Base-by-base conservation (phyloP, 768 basidiomycete genomes). In the Hirschioporus abietinus region DNA sequence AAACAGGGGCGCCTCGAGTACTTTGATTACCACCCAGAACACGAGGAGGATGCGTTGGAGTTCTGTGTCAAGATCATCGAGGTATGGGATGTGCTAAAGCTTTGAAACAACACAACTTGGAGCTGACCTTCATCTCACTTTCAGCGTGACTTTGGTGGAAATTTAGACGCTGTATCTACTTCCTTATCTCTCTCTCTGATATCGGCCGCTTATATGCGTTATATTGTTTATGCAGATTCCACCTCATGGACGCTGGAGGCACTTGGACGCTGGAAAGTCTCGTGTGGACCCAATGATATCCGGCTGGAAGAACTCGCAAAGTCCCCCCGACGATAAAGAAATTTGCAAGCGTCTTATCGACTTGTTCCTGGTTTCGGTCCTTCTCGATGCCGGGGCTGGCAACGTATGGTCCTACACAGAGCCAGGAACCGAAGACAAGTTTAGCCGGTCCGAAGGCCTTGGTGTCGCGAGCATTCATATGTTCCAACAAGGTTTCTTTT, bases 341-440 rank as follows among this genome's bases (percentile, higher is more conserved):
- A 83, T 84, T 58, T 84, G 88, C 64, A 86, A 88, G 66, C 84
- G 94, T 1, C 81, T 94, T 35, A 82, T 99, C 74, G 96, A 99
- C 77, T 85, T 97, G 57, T 96, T 95, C 79, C 78, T 88, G 65
- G 91, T 93, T 34, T 95, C 94, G 12, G 96, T 99, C 8, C 83
- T 99, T 17, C 86, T 99, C 36, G 96, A 99, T 71, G 96, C 96
- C 0, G 96, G 96, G 1, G 96, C 96, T 0, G 96, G 96, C 0
- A 89, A 85, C 66, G 72, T 78, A 1, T 99, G 96, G 96, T 76
- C 76, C 12, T 99, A 90, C 76, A 81, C 78, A 7, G 95, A 96
- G 66, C 75, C 81, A 6, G 78, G 74, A 0, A 83, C 85, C 0
- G 85, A 84, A 0, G 72, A 80, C 66, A 79, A 75, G 0, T 94